Evolutionary conservation across 345 rosid genomes (phyloP).

Genomic region (Reutealis trisperma): DNA sequence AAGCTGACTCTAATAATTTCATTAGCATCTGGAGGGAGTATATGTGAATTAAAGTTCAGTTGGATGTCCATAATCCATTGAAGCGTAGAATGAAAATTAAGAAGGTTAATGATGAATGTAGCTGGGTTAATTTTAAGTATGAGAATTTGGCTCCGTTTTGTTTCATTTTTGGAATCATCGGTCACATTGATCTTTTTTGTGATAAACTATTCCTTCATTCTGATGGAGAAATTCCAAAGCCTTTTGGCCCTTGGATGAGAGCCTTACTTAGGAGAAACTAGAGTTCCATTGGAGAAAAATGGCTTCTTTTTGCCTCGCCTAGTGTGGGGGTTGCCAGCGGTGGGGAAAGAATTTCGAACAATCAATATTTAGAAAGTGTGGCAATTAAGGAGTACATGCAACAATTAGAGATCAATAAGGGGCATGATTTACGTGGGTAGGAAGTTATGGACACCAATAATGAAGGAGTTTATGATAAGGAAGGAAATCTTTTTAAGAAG

Average conservation of each 20-base stretch:
- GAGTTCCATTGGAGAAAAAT: slow-evolving; percentile 19
- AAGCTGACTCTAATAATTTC: neutral
- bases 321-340: no score
- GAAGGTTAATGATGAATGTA: neutral
- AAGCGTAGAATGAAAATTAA: neutral
- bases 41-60: neutral
- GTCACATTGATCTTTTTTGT: neutral
- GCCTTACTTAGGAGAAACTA: neutral
- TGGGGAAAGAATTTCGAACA: no score
- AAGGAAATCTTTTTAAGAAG: no score
- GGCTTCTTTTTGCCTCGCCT: no score
- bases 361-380: no score
- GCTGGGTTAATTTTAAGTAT: neutral
- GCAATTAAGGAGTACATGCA: no score
- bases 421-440: no score
- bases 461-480: no score
- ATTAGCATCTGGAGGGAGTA: neutral
- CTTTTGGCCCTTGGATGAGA: neutral
- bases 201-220: neutral
- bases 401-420: no score
- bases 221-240: neutral
- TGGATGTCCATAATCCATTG: neutral
- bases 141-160: neutral
- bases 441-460: no score
- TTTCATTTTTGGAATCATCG: neutral